These are phyloP conservation scores for Polytrichum commune DNA, from an alignment of 225 moss, liverwort and hornwort species.

Conservation along the genomic window DNA sequence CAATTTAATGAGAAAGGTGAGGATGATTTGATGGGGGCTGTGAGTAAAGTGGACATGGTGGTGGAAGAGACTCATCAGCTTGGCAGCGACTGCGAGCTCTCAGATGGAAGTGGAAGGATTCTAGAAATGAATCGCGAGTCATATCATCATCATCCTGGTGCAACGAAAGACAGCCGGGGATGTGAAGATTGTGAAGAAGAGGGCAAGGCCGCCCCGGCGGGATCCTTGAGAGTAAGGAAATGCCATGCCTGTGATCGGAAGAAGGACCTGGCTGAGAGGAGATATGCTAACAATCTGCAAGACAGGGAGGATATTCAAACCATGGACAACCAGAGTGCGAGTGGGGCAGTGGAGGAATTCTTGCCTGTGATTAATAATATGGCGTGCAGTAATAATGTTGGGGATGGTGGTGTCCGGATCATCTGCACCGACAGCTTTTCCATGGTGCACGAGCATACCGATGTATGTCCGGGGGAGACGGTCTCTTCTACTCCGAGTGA, in stretches of 20 bases:
- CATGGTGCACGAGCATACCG: conserved; percentile 16
- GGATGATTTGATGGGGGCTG: background rate
- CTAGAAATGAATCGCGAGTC: too few species aligned
- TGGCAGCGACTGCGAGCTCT: background rate
- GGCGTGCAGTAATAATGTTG: background rate
- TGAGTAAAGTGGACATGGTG: background rate
- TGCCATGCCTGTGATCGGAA: conserved; percentile 31
- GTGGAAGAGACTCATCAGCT: background rate
- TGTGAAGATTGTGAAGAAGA: conserved; percentile 26
- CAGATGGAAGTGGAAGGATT: background rate
- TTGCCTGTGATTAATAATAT: background rate
- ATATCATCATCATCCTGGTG: too few species aligned
- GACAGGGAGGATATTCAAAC: background rate
- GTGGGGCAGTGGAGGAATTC: background rate
- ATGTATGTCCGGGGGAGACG: conserved; percentile 5
- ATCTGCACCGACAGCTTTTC: conserved; percentile 11
- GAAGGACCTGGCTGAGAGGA: conserved; percentile 15
- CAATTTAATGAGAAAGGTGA: background rate
- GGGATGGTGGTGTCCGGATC: background rate
- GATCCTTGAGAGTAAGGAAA: conserved; percentile 10
- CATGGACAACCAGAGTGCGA: background rate
- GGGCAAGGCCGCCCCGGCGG: conserved; percentile 14
- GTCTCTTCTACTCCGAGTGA: conserved; percentile 2
- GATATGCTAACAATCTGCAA: background rate
- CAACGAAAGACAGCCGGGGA: background rate